These are phyloP conservation scores for Termitomyces sp. DNA, from an alignment of 768 basidiomycete species.

Conservation along the genomic window DNA sequence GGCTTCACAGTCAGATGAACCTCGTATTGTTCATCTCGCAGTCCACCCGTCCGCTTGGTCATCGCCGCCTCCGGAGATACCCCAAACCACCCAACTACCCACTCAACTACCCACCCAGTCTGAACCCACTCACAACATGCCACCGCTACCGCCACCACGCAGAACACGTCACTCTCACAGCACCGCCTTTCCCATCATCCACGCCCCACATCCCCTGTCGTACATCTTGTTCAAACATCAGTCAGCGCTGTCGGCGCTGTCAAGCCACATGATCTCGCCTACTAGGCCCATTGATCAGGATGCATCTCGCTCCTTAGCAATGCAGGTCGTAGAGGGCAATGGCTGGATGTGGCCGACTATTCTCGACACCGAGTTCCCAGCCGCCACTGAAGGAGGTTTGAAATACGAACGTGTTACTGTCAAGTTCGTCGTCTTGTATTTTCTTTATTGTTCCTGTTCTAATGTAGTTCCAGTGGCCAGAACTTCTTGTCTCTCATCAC, in stretches of 20 bases:
- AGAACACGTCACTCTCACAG: conserved; percentile 2
- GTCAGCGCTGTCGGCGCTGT: conserved; percentile 38
- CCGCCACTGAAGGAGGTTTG: conserved; percentile 34
- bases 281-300: conserved; percentile 7
- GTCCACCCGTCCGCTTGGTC: conserved; percentile 82
- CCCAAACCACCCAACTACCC: conserved; percentile 16
- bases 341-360: conserved; percentile 51
- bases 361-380: conserved; percentile 45
- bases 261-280: conserved; percentile 10
- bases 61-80: conserved; percentile 42
- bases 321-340: conserved; percentile 32
- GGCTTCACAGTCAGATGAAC: conserved; percentile 49
- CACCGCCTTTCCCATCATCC: conserved; percentile 1
- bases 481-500: conserved; percentile 52
- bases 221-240: conserved; percentile 42
- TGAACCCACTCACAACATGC: conserved; percentile 8
- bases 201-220: conserved; percentile 22
- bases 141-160: conserved; percentile 1
- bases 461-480: conserved; percentile 38
- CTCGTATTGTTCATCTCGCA: conserved; percentile 66
- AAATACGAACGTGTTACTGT: conserved; percentile 37
- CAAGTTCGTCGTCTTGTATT: conserved; percentile 32
- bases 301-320: conserved; percentile 25
- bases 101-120: conserved; percentile 2
- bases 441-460: not conserved